Percentiles rank a stretch among this genome's conserved stretches.
Conservation (phyloP, 169 alveolate species). For the Cystoisospora suis region DNA sequence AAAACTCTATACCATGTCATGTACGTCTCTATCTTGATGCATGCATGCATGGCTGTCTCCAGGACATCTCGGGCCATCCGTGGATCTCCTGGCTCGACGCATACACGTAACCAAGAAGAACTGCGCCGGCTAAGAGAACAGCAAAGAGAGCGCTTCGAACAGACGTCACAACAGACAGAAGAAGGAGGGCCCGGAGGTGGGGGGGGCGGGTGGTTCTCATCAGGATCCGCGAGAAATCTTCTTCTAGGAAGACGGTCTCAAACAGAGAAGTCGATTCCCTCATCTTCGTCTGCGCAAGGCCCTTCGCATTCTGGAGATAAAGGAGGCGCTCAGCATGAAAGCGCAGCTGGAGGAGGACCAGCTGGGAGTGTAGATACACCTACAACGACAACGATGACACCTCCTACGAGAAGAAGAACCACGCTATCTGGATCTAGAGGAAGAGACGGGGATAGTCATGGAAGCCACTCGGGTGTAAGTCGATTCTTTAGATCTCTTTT, state of each 20-base stretch:
- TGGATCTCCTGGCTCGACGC: not conserved
- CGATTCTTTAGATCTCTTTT: not conserved
- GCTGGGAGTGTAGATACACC: too few species aligned
- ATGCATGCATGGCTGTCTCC: not conserved
- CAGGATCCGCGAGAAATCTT: not conserved
- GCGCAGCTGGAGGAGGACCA: not conserved
- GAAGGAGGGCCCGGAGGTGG: not conserved
- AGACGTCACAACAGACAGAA: not conserved
- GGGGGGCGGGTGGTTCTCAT: not conserved
- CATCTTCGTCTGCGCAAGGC: not conserved
- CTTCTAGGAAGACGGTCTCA: too few species aligned
- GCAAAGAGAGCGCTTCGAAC: slow-evolving; percentile 10
- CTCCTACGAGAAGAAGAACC: too few species aligned
- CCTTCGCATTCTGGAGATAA: not conserved
- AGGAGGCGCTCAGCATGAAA: not conserved
- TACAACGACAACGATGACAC: too few species aligned
- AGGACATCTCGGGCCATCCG: slow-evolving; percentile 35
- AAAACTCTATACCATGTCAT: not conserved
- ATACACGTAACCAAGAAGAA: not conserved
- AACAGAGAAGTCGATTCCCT: too few species aligned
- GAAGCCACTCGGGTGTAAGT: not conserved
- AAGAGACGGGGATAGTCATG: not conserved
- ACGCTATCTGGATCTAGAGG: not conserved
- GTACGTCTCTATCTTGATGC: not conserved
- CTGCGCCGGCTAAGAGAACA: slow-evolving; percentile 25